Evolutionary conservation across 2,329 filamentous ascomycete genomes (phyloP), one percentile per base, ranked within the genome.

Genomic region (Aspergillus sp.): DNA sequence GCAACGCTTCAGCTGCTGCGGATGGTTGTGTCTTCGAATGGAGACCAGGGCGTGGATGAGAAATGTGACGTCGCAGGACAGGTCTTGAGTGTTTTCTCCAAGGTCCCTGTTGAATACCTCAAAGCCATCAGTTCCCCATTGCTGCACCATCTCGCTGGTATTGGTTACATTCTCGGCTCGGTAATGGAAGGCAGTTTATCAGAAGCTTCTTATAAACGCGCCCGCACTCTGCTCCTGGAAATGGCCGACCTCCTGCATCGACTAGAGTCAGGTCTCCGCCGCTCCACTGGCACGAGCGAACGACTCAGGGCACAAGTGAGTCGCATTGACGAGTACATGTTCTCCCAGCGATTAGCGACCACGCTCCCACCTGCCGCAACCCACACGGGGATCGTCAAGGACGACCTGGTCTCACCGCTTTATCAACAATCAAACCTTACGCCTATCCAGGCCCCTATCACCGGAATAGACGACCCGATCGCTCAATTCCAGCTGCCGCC

Each of bases 201-300:
- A 2, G 51, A 53, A 15, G 31, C 21, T 19, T 53, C 43, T 1
- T 53, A 53, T 9, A 41, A 46, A 14, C 43, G 51, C 12, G 51
- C 21, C 8, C 51, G 51, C 1, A 39, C 27, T 1, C 51, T 53
- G 4, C 33, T 53, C 5, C 11, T 54, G 33, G 43, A 54, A 40
- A 54, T 54, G 52, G 52, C 52, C 33, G 52, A 54, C 21, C 52
- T 54, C 21, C 43, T 54, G 12, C 43, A 54, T 19, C 52, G 52
- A 21, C 8, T 53, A n/a, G 51, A 53, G 8, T 53, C 52, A 2
- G 52, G 52, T 2, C 44, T 54, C 11, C 43, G 43, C 33, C 52
- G 44, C 8, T 41, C 52, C 17, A 54, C 52, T 7, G 52, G 52
- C 33, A 54, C 52, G 19, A 54, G 52, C 23, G 52, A 54, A 23